Percentiles rank a stretch among this genome's conserved stretches.
Evolutionary conservation across 208 protist genomes (phyloP).

Genomic region (Angomonas desouzai): DNA sequence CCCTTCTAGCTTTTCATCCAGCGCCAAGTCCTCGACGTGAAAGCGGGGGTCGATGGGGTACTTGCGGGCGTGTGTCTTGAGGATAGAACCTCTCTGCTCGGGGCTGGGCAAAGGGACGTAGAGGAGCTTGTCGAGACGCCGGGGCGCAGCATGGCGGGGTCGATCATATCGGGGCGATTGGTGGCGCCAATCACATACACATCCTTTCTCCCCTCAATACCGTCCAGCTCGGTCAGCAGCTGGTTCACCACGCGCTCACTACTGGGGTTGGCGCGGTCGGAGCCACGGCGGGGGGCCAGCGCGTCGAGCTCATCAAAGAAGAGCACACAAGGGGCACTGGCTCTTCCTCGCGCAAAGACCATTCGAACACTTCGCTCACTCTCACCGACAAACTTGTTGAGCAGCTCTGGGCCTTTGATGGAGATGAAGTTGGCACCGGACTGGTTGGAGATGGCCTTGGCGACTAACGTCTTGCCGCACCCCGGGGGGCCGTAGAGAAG

Average conservation of each 20-base stretch:
- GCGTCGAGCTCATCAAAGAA: slow-evolving; percentile 99
- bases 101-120: slow-evolving; percentile 94
- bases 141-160: slow-evolving; percentile 97
- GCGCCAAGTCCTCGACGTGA: slow-evolving; percentile 73
- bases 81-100: slow-evolving; percentile 84
- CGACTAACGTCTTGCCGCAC: slow-evolving; percentile 97
- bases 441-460: slow-evolving; percentile 95
- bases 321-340: slow-evolving; percentile 96
- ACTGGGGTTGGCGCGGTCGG: slow-evolving; percentile 82
- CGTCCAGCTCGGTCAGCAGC: slow-evolving; percentile 99
- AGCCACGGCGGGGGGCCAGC: slow-evolving; percentile 91
- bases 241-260: slow-evolving; percentile 99
- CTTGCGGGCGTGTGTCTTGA: slow-evolving; percentile 85
- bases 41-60: slow-evolving; percentile 84
- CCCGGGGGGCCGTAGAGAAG: slow-evolving; percentile 98
- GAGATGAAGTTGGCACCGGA: slow-evolving; percentile 98
- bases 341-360: slow-evolving; percentile 93
- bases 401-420: slow-evolving; percentile 98
- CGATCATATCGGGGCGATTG: slow-evolving; percentile 98
- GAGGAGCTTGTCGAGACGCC: slow-evolving; percentile 96
- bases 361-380: slow-evolving; percentile 97
- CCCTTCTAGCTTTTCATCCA: slow-evolving; percentile 71
- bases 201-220: slow-evolving; percentile 92
- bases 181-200: slow-evolving; percentile 99
- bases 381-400: slow-evolving; percentile 99